Conservation (phyloP, 129 eudicot species). For the Escallonia herrerae region DNA sequence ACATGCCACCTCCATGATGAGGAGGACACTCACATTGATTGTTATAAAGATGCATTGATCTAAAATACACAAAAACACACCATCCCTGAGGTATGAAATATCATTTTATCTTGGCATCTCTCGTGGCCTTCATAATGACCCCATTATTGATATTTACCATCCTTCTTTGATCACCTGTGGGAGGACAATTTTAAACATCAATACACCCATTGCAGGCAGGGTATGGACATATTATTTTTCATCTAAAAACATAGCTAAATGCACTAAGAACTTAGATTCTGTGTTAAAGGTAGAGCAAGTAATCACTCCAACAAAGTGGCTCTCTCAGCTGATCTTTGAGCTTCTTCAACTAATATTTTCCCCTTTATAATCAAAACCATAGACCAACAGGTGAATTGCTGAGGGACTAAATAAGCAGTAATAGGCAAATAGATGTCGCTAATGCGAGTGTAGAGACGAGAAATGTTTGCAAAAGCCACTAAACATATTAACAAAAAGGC, state of each 20-base stretch:
- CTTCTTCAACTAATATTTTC: too few relatives aligned
- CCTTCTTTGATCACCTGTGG: slow-evolving; percentile 85
- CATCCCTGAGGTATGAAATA: slow-evolving; percentile 80
- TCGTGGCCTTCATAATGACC: slow-evolving; percentile 87
- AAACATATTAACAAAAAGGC: too few relatives aligned
- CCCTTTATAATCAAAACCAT: too few relatives aligned
- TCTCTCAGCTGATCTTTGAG: too few relatives aligned
- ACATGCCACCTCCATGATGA: slow-evolving; percentile 99
- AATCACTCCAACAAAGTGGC: slow-evolving; percentile 74
- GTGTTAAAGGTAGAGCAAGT: slow-evolving; percentile 75
- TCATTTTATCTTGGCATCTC: slow-evolving; percentile 86
- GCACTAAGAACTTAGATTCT: slow-evolving; percentile 40
- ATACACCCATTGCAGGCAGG: too few relatives aligned
- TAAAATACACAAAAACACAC: slow-evolving; percentile 79
- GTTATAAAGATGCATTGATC: slow-evolving; percentile 88
- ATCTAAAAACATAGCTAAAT: too few relatives aligned
- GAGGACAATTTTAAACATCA: too few relatives aligned
- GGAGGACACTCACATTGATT: slow-evolving; percentile 55
- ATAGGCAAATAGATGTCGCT: too few relatives aligned
- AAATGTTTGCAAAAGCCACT: too few relatives aligned
- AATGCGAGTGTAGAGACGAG: too few relatives aligned
- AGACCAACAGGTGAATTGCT: too few relatives aligned
- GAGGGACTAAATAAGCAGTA: too few relatives aligned
- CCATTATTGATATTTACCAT: slow-evolving; percentile 83
- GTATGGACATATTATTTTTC: neutral